Evolutionary conservation across 2,329 filamentous ascomycete species (phyloP), one percentile per base, ranked within the genome.

Genomic region (Fusarium begoniae): DNA sequence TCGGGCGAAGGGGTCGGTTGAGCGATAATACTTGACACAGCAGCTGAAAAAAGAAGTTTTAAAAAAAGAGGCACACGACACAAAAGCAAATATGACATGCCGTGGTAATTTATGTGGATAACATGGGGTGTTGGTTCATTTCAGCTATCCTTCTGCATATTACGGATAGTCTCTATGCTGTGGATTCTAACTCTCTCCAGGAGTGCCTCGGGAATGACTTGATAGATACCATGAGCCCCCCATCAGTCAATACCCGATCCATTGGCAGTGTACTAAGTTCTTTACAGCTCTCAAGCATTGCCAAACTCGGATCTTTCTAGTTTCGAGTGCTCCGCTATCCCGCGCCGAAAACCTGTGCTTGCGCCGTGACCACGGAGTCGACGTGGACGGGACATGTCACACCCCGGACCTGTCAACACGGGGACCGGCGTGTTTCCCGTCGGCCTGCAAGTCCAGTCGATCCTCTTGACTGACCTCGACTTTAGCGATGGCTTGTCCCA

Each of bases 371-470:
- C 26, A 65, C 62, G 50, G 58, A 38, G 56, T 45, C 26, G 32
- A 55, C 17, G 32, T 66, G 48, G 35, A 60, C 53, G 66, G 68
- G 48, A 43, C 8, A 24, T 57, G 44, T 41, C 48, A 57, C 54
- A 58, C 56, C 48, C 63, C 67, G 62, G 63, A 32, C 66, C 54
- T 45, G 58, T 40, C 57, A 55, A 37, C 55, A 63, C 62, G 69
- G 58, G 50, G 48, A 68, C 72, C 69, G 63, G 68, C 37, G 50
- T 43, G 56, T 60, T 60, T 59, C 75, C 67, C 65, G 24, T 68
- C 68, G 67, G 43, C 43, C 20, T 38, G 69, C 40, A 66, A 45
- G 47, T 35, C 58, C 57, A 48, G 50, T 51, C 30, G 50, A 50
- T 43, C 44, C 60, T 63, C 28, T 30, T 47, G 28, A 56, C 28